Evolutionary conservation across 352 stramenopile species (phyloP), one percentile per base, ranked within the genome.

Genomic region (Globisporangium cederbergense): DNA sequence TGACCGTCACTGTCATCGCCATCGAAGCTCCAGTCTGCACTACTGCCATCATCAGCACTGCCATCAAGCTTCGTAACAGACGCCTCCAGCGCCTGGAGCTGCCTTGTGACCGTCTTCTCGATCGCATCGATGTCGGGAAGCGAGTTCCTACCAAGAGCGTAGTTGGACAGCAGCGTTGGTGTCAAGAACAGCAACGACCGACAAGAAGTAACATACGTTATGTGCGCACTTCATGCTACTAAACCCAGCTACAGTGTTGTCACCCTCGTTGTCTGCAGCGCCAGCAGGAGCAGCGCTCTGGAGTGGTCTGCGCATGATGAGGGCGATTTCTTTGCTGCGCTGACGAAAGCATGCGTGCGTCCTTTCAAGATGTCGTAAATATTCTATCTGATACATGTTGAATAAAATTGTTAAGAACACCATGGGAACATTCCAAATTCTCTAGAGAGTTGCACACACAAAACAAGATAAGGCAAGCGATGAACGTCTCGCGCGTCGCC

Each of bases 211-310:
- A 22, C 0, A 8, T 20, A 18, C 0, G 2, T 49, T 38, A 13
- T 22, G 25, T 7, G 18, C 20, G 45, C 30, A 79, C 72, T 50
- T 72, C 72, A 79, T 79, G 42, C 62, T 45, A 42, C 60, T 79
- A 53, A 79, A 79, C 20, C 66, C 72, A n/a, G 30, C 10, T 7
- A n/a, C 30, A 3, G 7, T 43, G 5, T 43, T 11, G 2, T n/a
- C 20, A n/a, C 32, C 18, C 13, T 22, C 25, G 25, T 22, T 4
- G 13, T 40, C 25, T 1, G 36, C 49, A 3, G 2, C 25, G 25
- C 25, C 25, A 28, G 2, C 25, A 28, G 25, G 25, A 28, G 13
- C 16, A n/a, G 25, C 6, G 25, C 49, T 36, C 25, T 30, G 25
- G 9, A 16, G 49, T 38, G 22, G 25, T 9, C 49, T 55, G 20